Evolutionary conservation across 441 rosid species (phyloP), one percentile per base, ranked within the genome.

Genomic region (Raphanus hybrid): DNA sequence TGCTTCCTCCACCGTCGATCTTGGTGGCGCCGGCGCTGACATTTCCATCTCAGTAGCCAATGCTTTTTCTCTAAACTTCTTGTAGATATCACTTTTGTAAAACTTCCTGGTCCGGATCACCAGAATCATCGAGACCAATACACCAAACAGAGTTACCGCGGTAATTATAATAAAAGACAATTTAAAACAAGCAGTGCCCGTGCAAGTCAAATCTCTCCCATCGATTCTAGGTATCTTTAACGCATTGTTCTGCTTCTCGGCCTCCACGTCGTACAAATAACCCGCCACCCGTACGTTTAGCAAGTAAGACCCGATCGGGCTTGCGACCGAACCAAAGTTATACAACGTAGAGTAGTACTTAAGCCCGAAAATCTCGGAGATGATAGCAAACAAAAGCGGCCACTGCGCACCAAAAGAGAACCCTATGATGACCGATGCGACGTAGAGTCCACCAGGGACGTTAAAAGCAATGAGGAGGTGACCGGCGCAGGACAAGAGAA

Each of bases 371-470:
- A 88, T 65, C 79, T 91, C 92, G 0, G 97, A 90, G 14, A 90
- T 90, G 8, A 91, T 90, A 0, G 92, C 88, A 26, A 80, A 88
- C 6, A 90, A 80, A 7, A 90, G 74, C 64, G 91, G 87, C 92
- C 88, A 83, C 50, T 91, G 93, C 26, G 91, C 94, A 1, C 94
- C 97, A 8, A 90, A 90, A 72, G 92, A 91, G 55, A 91, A 92
- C 43, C 98, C 98, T 16, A 90, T 89, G 15, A 92, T 84, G 4
- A 90, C 65, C 0, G 93, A 88, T 11, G 97, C 92, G 0, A 79
- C 67, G 61, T 91, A 91, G 8, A 92, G 85, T 12, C 97, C 96
- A 43, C 85, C 82, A 0, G 90, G 84, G 71, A 89, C 86, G 12
- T 83, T 66, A 52, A 86, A 86, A 20, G 94, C 93, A 3, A 87